Base-by-base conservation (phyloP, 2,329 filamentous ascomycete species). In the Fusarium humuli region DNA sequence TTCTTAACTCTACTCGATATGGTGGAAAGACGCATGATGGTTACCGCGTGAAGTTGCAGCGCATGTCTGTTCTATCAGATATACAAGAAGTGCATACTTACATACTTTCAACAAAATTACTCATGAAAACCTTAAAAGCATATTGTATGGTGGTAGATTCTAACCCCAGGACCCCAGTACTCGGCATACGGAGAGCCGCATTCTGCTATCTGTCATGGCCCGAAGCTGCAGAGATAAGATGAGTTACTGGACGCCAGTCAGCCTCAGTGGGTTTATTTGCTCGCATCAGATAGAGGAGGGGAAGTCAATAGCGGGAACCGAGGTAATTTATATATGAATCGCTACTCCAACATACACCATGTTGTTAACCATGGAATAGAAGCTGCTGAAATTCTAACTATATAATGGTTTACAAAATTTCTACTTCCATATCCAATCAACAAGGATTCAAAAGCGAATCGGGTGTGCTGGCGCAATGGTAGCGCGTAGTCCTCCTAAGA, bases 401-500 rank as follows among this genome's bases (percentile, higher is more conserved):
- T 73, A 73, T 73, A 73, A 16, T 0, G 1, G 4, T 11, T 18
- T 9, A 30, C 47, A 61, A 18, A 14, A 23, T 11, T 2, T 1
- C 7, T 5, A 27, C 7, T 37, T 34, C 5, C 57, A 72, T 61
- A 65, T 54, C 64, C 65, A 73, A 75, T 72, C 71, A 69, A 47
- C 37, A 66, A 44, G 54, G 64, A 56, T 55, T 60, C 49, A 42
- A 52, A 14, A 27, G 34, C 29, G 34, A 34, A 27, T 23, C 46
- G n/a, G 61, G 61, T 64, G 58, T 63, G 61, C 61, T 64, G 61
- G 61, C 77, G 77, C 77, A 79, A 79, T 79, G 77, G 78, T 79
- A 79, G 78, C 78, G 78, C 77, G 76, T 76, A 79, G 77, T 78
- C 78, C 78, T 79, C 78, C 78, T 79, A 80, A 79, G 78, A 78